Evolutionary conservation across 208 protist genomes (phyloP).

Genomic region (Wallacemonas rigidus): DNA sequence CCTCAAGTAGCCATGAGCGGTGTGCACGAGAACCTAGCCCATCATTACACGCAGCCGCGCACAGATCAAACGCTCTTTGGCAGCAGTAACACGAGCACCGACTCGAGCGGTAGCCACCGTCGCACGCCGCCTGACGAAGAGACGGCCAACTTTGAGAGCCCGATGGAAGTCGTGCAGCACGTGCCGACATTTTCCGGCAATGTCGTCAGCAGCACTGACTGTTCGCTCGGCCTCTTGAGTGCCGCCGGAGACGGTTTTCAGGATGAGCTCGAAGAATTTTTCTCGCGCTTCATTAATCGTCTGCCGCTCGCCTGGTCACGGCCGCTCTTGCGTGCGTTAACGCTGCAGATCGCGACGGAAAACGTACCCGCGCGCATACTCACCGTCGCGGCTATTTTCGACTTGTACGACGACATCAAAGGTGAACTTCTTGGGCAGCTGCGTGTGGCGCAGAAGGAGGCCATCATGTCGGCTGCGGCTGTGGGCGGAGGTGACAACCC

Average conservation of each 20-base stretch:
- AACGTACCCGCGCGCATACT: conserved; percentile 52
- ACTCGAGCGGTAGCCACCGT: background rate
- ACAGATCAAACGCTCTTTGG: background rate
- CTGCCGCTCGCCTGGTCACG: conserved; percentile 45
- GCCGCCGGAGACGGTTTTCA: conserved; percentile 9
- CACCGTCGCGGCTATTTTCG: conserved; percentile 34
- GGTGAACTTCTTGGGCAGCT: conserved; percentile 34
- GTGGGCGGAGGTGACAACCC: background rate
- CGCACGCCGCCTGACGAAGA: background rate
- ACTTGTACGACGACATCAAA: conserved; percentile 58
- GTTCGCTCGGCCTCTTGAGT: background rate
- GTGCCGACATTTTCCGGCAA: background rate
- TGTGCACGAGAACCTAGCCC: background rate
- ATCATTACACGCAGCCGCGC: background rate
- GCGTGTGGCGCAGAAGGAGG: conserved; percentile 19
- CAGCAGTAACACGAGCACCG: conserved; percentile 1
- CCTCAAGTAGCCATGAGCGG: background rate
- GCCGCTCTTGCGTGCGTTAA: conserved; percentile 47
- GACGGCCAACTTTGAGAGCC: background rate
- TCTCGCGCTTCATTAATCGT: conserved; percentile 33
- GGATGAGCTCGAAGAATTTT: conserved; percentile 29
- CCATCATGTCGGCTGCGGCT: conserved; percentile 11
- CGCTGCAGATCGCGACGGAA: conserved; percentile 60
- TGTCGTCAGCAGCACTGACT: background rate
- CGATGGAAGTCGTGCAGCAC: background rate